Evolutionary conservation across 257 asterid genomes (phyloP), one percentile per base, ranked within the genome.

Genomic region (Gynochthodes officinalis): DNA sequence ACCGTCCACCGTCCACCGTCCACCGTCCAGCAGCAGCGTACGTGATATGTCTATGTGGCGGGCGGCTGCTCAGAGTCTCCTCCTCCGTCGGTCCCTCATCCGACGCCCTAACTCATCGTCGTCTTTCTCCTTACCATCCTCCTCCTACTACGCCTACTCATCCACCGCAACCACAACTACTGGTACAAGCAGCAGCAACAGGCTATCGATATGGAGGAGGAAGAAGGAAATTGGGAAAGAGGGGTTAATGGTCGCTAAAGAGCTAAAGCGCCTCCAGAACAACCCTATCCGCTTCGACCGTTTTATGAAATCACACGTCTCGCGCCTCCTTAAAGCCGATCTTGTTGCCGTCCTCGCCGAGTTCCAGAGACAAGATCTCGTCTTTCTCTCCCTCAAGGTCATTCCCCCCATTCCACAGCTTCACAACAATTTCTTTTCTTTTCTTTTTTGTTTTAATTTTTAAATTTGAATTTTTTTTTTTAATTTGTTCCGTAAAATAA

Each of bases 141-240:
- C 9, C 15, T 13, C 19, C 32, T 19, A n/a, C n/a, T n/a, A n/a
- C n/a, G n/a, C 68, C 16, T 50, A 4, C 57, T 50, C 57, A 18
- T 50, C 57, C 25, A 18, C 49, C 28, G 16, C 49, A 1, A 42
- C 23, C 53, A n/a, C n/a, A n/a, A n/a, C n/a, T n/a, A n/a, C n/a
- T n/a, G n/a, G n/a, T 39, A 63, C 49, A 4, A 63, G 37, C 3
- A 39, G 48, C 37, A 62, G 37, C 14, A n/a, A n/a, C n/a, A 85
- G 89, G 73, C 70, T 89, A 55, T 93, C 97, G 42, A 87, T 93
- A 76, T 93, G 98, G 97, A 88, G 98, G 78, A 92, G 98, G 84
- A 93, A 89, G 90, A 93, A 88, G 84, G 98, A 88, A 80, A 86
- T 93, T 82, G 95, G 97, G 5, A 93, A 91, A 76, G 97, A 93